These are phyloP conservation scores for Teunomyces pallodes DNA, from an alignment of 805 yeast genomes.

Conservation along the genomic window DNA sequence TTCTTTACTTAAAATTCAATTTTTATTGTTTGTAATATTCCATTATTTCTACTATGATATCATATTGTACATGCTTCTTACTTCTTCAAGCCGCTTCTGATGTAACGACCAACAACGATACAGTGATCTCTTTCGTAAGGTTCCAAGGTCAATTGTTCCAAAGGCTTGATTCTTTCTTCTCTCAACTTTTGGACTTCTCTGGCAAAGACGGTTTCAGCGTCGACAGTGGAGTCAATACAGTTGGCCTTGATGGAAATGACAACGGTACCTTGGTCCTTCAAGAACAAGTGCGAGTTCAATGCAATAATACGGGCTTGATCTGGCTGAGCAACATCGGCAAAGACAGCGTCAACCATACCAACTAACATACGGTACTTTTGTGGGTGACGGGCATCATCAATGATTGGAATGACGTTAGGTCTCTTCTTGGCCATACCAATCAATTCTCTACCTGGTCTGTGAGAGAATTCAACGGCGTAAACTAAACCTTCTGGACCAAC, in stretches of 20 bases:
- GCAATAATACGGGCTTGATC: constrained; percentile 99
- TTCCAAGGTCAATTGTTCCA: constrained; percentile 97
- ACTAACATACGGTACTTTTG: constrained; percentile 98
- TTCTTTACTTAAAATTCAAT: background rate
- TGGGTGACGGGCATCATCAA: constrained; percentile 99
- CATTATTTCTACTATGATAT: background rate
- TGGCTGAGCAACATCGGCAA: constrained; percentile 99
- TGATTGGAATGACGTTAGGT: constrained; percentile 97
- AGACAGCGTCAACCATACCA: constrained; percentile 98
- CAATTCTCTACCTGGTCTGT: constrained; percentile 99
- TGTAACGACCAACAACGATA: constrained; percentile 95
- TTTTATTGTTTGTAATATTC: background rate
- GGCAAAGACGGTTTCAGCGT: constrained; percentile 98
- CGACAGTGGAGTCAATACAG: constrained; percentile 99
- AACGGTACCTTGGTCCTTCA: constrained; percentile 98
- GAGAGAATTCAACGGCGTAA: constrained; percentile 98
- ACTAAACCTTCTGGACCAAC: constrained; percentile 99
- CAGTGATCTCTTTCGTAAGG: constrained; percentile 99
- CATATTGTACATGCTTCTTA: constrained; percentile 27
- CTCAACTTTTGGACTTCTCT: constrained; percentile 98
- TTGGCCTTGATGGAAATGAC: constrained; percentile 98
- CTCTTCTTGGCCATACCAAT: constrained; percentile 99
- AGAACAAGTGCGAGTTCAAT: constrained; percentile 94
- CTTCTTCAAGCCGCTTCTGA: constrained; percentile 77
- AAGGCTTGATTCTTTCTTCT: constrained; percentile 97